phyloP scores from a whole-genome alignment of 169 alveolate genomes.

The Cryptosporidium meleagridis region DNA sequence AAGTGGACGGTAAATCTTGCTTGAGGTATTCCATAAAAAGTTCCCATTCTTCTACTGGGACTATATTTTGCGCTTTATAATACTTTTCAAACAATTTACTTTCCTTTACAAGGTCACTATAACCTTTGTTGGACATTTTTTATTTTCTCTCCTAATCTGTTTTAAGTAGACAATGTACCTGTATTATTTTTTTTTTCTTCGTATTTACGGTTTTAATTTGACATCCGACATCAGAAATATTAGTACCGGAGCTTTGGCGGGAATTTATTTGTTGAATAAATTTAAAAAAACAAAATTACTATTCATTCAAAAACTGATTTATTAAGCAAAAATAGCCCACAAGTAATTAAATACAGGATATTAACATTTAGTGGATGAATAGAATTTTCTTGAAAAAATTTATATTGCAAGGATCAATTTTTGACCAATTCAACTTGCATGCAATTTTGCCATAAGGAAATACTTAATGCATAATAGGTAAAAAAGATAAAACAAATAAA shows the following conservation, averaged over 20 bases:
- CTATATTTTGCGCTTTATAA: constrained; percentile 51
- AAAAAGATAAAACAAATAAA: not conserved
- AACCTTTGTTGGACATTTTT: constrained; percentile 17
- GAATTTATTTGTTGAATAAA: not conserved
- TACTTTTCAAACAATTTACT: constrained; percentile 33
- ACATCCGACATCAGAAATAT: not conserved
- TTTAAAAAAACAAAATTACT: not conserved
- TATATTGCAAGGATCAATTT: too few relatives aligned
- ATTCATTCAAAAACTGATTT: too few relatives aligned
- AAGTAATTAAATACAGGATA: not conserved
- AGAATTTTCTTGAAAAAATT: not conserved
- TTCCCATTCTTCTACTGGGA: constrained; percentile 81
- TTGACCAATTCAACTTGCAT: not conserved
- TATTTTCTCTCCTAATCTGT: not conserved
- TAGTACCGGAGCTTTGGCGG: not conserved
- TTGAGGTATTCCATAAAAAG: constrained; percentile 78
- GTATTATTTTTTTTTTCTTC: not conserved
- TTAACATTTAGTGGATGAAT: too few relatives aligned
- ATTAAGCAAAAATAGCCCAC: not conserved
- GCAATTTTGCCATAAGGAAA: not conserved
- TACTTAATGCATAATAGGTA: not conserved
- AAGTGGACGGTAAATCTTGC: constrained; percentile 87
- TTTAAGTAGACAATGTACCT: not conserved
- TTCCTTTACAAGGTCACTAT: constrained; percentile 5
- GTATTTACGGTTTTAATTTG: not conserved